A percentile compares a stretch with the other conserved stretches of the same genome.
Evolutionary conservation across 257 asterid genomes (phyloP).

Genomic region (Nicotiana tabacum): DNA sequence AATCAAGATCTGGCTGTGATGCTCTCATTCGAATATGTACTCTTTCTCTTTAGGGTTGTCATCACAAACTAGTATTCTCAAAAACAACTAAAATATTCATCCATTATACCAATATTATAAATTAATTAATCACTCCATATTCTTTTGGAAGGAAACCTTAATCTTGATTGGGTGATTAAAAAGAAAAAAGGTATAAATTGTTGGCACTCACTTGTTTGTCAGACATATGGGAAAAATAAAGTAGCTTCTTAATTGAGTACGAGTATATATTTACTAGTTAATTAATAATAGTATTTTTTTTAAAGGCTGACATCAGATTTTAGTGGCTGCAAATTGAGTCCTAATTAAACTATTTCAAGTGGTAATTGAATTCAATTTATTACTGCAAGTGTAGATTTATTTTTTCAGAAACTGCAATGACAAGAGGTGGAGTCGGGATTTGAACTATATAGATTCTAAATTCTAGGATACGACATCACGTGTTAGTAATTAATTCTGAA

Average conservation of each 20-base stretch:
- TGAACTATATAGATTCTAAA: no score
- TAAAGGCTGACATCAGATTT: neutral
- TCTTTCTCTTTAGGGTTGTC: conserved; percentile 7
- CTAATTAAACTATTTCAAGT: neutral
- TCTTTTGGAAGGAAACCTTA: neutral
- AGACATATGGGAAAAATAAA: neutral
- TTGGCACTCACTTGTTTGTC: conserved; percentile 11
- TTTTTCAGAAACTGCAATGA: no score
- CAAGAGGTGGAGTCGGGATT: no score
- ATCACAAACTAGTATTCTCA: neutral
- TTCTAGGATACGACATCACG: no score
- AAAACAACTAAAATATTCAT: no score
- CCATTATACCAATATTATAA: neutral
- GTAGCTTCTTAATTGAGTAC: neutral
- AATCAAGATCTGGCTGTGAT: neutral
- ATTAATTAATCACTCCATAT: neutral
- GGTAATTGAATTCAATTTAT: neutral
- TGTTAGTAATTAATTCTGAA: no score
- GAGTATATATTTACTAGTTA: neutral
- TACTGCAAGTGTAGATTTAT: neutral
- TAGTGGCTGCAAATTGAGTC: neutral
- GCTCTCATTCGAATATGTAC: conserved; percentile 5
- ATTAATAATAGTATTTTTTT: no score
- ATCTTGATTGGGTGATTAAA: conserved; percentile 10
- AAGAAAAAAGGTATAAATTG: conserved; percentile 8